Evolutionary conservation across 2,329 filamentous ascomycete genomes (phyloP), one percentile per base, ranked within the genome.

Genomic region (Diaporthe sp.): DNA sequence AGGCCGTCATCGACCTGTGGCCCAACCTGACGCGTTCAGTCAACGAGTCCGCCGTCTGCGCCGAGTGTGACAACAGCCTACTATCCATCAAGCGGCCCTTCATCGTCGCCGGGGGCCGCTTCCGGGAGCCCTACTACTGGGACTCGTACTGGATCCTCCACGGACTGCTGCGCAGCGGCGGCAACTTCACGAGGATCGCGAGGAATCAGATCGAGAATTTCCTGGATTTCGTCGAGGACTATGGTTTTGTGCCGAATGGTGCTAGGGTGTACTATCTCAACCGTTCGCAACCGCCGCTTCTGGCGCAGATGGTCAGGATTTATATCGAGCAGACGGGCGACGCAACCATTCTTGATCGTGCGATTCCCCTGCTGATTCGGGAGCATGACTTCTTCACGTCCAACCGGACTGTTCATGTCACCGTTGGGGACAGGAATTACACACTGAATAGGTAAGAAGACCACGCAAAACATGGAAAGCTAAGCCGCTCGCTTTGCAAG

Each of bases 81-180:
- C 90, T 94, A 74, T 90, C 91, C 9, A 81, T 94, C 76, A 92
- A 92, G 79, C 89, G 90, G 75, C 92, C 91, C 4, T 94, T 94
- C 79, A 91, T 94, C n/a, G 88, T 94, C 17, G 92, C 92, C 4
- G 92, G 92, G 17, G 92, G 92, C n/a, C 90, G 92, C 42, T 94
- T 94, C 85, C 87, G 92, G 47, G 92, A 94, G 82, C 88, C 91
- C 2, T 94, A 94, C 81, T 94, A 94, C 82, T 94, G 92, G 92
- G 92, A 94, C 81, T 92, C 90, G 44, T 93, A 90, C 84, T 93
- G 91, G 91, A 92, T 93, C 67, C 79, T 94, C 63, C 89, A 92
- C 82, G 92, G 92, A 34, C 85, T 94, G 34, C 83, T 94, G 47
- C 88, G 92, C 63, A 93, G 91, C 0, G 88, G 90, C 22, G 92